These are phyloP conservation scores for Seiridium cupressi DNA, from an alignment of 2,329 filamentous ascomycete genomes.

Conservation along the genomic window DNA sequence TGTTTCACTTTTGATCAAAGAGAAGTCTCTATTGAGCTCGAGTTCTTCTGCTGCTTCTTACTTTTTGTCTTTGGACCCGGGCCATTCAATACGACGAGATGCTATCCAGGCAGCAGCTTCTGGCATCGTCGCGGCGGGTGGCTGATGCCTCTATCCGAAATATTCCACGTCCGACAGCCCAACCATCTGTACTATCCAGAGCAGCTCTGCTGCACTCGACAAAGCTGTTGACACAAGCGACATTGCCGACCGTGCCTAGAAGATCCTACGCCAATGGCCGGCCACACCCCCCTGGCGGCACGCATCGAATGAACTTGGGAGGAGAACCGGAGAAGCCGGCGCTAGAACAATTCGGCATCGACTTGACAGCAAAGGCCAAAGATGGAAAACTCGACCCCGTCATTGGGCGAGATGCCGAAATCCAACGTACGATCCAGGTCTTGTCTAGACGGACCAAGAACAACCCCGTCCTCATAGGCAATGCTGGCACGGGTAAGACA, in stretches of 20 bases:
- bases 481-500: constrained; percentile 89
- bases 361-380: constrained; percentile 80
- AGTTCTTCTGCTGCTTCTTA: background rate
- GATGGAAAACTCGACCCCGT: constrained; percentile 93
- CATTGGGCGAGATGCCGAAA: constrained; percentile 88
- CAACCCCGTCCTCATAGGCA: constrained; percentile 91
- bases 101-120: constrained; percentile 37
- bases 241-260: constrained; percentile 15
- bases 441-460: constrained; percentile 92
- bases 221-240: constrained; percentile 13
- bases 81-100: constrained; percentile 22
- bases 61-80: background rate
- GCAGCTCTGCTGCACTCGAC: constrained; percentile 18
- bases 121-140: constrained; percentile 32
- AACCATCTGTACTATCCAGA: constrained; percentile 19
- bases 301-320: constrained; percentile 88
- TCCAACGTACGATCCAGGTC: constrained; percentile 92
- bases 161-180: constrained; percentile 18
- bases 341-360: constrained; percentile 86
- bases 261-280: constrained; percentile 67
- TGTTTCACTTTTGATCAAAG: background rate
- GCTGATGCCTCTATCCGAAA: constrained; percentile 23
- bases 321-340: constrained; percentile 76
- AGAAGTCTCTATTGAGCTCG: background rate
- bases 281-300: constrained; percentile 86